These are phyloP conservation scores for Nannizziopsis barbatae DNA, from an alignment of 2,329 filamentous ascomycete genomes.

Conservation along the genomic window DNA sequence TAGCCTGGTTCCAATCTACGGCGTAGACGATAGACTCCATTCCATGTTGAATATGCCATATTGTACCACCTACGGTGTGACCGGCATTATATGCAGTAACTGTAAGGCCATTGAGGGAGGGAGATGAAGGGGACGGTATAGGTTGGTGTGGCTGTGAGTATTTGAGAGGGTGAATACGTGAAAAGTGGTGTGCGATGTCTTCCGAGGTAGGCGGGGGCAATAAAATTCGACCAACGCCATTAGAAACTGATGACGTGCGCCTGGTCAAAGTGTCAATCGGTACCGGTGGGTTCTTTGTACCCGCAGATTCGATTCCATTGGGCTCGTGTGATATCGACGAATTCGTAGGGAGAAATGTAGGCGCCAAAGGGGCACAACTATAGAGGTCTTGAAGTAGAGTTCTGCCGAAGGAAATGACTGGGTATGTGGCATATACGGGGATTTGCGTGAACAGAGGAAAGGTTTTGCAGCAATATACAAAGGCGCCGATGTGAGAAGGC, in stretches of 20 bases:
- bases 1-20: slow-evolving; percentile 95
- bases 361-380: slow-evolving; percentile 73
- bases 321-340: slow-evolving; percentile 49
- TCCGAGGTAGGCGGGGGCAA: slow-evolving; percentile 64
- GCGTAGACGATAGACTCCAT: slow-evolving; percentile 96
- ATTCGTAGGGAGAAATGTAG: slow-evolving; percentile 61
- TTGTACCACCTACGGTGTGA: slow-evolving; percentile 89
- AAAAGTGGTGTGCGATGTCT: slow-evolving; percentile 88
- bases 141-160: slow-evolving; percentile 96
- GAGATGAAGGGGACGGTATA: slow-evolving; percentile 72
- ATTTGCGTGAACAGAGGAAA: slow-evolving; percentile 85
- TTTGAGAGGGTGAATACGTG: slow-evolving; percentile 79
- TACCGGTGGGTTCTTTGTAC: slow-evolving; percentile 23
- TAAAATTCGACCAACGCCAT: slow-evolving; percentile 38
- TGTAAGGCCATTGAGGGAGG: slow-evolving; percentile 77
- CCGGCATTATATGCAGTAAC: slow-evolving; percentile 96
- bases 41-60: slow-evolving; percentile 97
- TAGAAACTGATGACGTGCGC: slow-evolving; percentile 25
- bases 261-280: slow-evolving; percentile 22
- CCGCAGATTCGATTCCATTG: slow-evolving; percentile 19
- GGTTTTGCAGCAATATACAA: slow-evolving; percentile 93
- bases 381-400: slow-evolving; percentile 89
- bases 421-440: slow-evolving; percentile 85
- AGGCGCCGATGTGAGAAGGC: slow-evolving; percentile 79
- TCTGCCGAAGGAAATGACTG: slow-evolving; percentile 84